Conservation (phyloP, 179 eudicot species). For the Vitellaria paradoxa region DNA sequence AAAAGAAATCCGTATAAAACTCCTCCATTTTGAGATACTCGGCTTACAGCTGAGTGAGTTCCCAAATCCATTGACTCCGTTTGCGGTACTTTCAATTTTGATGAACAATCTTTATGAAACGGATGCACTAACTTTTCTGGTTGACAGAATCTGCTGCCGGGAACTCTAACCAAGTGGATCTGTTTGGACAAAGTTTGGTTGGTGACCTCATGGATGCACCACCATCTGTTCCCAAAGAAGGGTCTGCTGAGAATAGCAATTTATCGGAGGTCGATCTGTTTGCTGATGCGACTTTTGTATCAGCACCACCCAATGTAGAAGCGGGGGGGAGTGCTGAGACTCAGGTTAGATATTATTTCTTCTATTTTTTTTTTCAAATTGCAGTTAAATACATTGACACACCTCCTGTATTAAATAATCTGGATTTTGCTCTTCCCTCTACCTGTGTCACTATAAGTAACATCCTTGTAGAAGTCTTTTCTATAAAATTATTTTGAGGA, state of each 20-base stretch:
- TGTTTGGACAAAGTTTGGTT: conserved; percentile 70
- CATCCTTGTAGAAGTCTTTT: background rate
- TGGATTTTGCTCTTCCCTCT: background rate
- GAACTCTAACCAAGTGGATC: conserved; percentile 66
- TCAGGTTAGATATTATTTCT: conserved; percentile 38
- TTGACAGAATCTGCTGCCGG: conserved; percentile 60
- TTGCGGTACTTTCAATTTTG: background rate
- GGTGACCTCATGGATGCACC: conserved; percentile 85
- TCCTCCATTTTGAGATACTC: background rate
- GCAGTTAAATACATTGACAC: background rate
- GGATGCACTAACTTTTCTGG: conserved; percentile 8
- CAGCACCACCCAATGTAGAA: conserved; percentile 57
- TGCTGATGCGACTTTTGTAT: conserved; percentile 92
- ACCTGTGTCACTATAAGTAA: background rate
- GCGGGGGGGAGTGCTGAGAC: conserved; percentile 38
- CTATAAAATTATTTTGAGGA: background rate
- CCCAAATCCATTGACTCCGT: background rate
- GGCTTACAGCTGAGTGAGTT: background rate
- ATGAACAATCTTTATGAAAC: background rate
- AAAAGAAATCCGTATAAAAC: background rate
- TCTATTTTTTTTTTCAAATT: background rate
- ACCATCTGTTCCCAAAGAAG: conserved; percentile 45
- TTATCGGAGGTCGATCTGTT: conserved; percentile 77
- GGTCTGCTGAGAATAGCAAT: conserved; percentile 34
- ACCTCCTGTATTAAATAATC: background rate